Base-by-base conservation (phyloP, 176 grass and related monocot species). In the Neostapfia colusana region DNA sequence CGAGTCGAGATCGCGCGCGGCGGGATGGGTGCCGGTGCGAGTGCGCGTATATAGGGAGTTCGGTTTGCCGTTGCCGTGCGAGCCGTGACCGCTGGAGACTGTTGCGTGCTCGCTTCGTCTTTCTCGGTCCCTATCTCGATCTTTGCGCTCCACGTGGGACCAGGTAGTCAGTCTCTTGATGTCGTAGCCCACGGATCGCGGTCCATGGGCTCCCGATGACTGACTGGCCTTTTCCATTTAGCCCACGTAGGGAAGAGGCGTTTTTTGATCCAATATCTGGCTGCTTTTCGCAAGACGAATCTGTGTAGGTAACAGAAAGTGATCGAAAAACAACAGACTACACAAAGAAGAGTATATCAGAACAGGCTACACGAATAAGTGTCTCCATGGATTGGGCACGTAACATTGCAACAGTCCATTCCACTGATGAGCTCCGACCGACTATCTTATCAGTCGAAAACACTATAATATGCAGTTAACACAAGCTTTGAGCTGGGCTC, bases 391-490 rank as follows among this genome's bases (percentile, higher is more conserved):
- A n/a, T n/a, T n/a, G n/a, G n/a, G 50, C 21, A 53, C 7, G 20
- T 7, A 2, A n/a, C 6, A 53, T 6, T 8, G 1, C 5, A 53
- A n/a, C 18, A n/a, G 7, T n/a, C 18, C 50, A n/a, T 53, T 53
- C 50, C 18, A 53, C 5, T 7, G 18, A 53, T 53, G 50, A 53
- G 17, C 50, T 1, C 17, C 1, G 5, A 53, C 21, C 6, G 8
- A 8, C 50, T 31, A 93, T 78, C 74, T 72, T 46, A 93, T 75
- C 8, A 90, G 76, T 10, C 78, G 84, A 68, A 93, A 59, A 46
- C 24, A 51, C 72, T 18, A 31, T 88, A 90, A 15, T 81, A 93
- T 8, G 66, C 78, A 31, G 85, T 75, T 27, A 93, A 14, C 58
- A 93, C 88, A 2, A 88, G 91, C 58, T n/a, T n/a, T n/a, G n/a